phyloP scores from a whole-genome alignment of 306 rosid genomes.

The Lagenaria siceraria region DNA sequence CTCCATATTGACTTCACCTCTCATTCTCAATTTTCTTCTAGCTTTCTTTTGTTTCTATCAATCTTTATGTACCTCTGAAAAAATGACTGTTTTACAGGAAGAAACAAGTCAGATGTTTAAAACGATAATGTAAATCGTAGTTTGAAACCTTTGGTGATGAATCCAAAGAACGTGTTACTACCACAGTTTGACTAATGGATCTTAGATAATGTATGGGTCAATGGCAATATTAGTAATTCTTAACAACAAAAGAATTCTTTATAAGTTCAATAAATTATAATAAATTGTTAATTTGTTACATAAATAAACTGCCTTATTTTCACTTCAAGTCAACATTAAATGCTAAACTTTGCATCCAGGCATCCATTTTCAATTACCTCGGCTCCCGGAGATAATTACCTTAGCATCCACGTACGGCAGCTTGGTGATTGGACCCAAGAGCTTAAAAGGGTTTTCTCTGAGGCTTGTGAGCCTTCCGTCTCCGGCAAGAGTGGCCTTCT shows the following conservation, averaged over 20 bases:
- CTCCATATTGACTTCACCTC: neutral
- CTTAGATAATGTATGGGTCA: neutral
- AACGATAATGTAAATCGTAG: neutral
- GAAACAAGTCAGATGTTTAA: neutral
- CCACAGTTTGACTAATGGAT: neutral
- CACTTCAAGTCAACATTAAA: neutral
- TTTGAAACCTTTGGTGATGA: neutral
- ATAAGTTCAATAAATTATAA: neutral
- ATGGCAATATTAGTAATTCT: neutral
- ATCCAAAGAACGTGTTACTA: neutral
- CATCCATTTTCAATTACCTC: conserved; percentile 99
- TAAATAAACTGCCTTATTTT: neutral
- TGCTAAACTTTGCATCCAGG: conserved; percentile 31
- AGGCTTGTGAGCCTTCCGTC: conserved; percentile 82
- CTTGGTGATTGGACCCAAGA: conserved; percentile 99
- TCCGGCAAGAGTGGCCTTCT: conserved; percentile 94
- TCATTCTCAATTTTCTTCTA: neutral
- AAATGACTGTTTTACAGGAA: neutral
- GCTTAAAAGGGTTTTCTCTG: conserved; percentile 87
- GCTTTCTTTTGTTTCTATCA: neutral
- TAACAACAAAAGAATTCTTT: neutral
- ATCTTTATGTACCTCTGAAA: neutral
- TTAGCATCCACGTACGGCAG: conserved; percentile 97
- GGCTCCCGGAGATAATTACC: conserved; percentile 88
- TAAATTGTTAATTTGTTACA: neutral